Percentiles rank a stretch among this genome's conserved stretches.
Conservation (phyloP, 1,139 yeast genomes). For the Geotrichum restrictum region DNA sequence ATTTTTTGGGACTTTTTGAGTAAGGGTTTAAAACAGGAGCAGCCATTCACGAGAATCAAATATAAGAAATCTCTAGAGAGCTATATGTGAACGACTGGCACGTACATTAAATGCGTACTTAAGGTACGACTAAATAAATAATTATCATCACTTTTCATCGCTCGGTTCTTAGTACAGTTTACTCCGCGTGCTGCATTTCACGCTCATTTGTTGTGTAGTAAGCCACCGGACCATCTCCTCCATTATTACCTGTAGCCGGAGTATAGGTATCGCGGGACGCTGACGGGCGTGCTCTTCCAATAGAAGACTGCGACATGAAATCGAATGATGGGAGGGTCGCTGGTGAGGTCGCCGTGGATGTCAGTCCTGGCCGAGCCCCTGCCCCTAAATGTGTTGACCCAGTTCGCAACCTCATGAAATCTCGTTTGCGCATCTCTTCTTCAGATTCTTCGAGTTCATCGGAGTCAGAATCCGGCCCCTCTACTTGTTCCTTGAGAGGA, state of each 20-base stretch:
- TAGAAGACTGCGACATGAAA: constrained; percentile 11
- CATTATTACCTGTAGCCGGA: neutral
- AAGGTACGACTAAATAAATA: neutral
- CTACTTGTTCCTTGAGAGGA: neutral
- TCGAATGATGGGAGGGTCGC: constrained; percentile 1
- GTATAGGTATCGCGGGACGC: constrained; percentile 9
- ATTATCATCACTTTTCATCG: neutral
- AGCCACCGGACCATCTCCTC: neutral
- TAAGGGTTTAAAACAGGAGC: no score
- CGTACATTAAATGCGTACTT: neutral
- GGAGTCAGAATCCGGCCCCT: constrained; percentile 11
- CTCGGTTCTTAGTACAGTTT: neutral
- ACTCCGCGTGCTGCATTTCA: neutral
- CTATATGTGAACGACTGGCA: neutral
- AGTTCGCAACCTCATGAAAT: constrained; percentile 17
- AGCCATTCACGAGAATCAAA: no score
- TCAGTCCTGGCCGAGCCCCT: neutral
- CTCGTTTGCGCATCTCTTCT: constrained; percentile 16
- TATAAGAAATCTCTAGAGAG: neutral
- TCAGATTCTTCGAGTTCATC: constrained; percentile 13
- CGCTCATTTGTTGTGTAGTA: neutral
- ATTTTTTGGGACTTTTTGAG: no score
- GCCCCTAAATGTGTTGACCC: constrained; percentile 4
- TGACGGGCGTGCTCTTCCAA: constrained; percentile 19
- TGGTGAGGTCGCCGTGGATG: constrained; percentile 1